Conservation (phyloP, 2,329 filamentous ascomycete species). For the Xylaria sp. region DNA sequence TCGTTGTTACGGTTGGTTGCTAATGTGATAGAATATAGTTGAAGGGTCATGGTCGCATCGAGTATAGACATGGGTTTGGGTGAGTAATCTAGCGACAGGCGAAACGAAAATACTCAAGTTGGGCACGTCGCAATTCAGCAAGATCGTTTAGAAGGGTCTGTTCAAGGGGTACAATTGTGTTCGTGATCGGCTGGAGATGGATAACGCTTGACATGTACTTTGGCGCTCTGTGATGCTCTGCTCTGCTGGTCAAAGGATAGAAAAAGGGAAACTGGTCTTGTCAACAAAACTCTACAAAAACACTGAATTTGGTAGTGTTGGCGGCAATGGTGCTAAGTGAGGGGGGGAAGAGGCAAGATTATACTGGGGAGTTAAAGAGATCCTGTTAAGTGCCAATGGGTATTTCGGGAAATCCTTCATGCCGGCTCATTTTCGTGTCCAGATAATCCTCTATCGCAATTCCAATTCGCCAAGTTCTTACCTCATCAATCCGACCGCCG, state of each 20-base stretch:
- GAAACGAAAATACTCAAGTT: conserved; percentile 35
- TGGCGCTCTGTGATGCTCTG: conserved; percentile 31
- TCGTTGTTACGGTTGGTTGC: conserved; percentile 32
- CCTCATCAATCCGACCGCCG: conserved; percentile 1
- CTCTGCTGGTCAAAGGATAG: conserved; percentile 34
- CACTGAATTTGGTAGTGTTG: conserved; percentile 12
- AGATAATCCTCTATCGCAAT: conserved; percentile 6
- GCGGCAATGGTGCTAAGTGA: conserved; percentile 11
- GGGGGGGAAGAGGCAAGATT: conserved; percentile 7
- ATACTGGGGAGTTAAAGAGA: background rate
- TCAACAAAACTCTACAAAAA: conserved; percentile 23
- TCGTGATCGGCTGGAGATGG: conserved; percentile 26
- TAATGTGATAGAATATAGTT: conserved; percentile 42
- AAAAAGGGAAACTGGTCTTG: conserved; percentile 36
- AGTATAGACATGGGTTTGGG: conserved; percentile 34
- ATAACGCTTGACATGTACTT: conserved; percentile 25
- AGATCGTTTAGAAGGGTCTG: conserved; percentile 22
- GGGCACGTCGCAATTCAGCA: conserved; percentile 33
- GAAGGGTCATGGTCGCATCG: conserved; percentile 34
- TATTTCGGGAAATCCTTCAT: conserved; percentile 4
- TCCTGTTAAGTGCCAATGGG: conserved; percentile 6
- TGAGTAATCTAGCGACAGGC: conserved; percentile 30
- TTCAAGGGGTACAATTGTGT: conserved; percentile 22
- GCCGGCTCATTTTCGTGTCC: conserved; percentile 17
- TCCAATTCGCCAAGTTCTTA: conserved; percentile 8